A percentile compares a stretch with the other conserved stretches of the same genome.
These are phyloP conservation scores for Pseudocercospora fuligena DNA, from an alignment of 2,329 filamentous ascomycete genomes.

Conservation along the genomic window DNA sequence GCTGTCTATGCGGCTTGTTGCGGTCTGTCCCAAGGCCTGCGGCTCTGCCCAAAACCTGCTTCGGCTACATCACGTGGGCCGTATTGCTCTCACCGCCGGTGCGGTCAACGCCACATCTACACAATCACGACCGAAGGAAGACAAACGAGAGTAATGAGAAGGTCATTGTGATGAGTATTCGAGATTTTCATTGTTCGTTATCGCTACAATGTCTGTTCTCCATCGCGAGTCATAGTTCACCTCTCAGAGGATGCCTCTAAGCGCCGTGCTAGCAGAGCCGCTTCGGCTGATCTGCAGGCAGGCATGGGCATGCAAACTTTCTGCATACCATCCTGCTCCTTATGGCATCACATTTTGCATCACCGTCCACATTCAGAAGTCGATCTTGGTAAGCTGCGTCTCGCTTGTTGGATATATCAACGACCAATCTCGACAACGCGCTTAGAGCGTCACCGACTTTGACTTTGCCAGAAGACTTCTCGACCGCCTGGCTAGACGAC, in stretches of 20 bases:
- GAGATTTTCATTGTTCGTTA: background rate
- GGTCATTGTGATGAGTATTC: background rate
- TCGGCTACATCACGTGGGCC: conserved; percentile 5
- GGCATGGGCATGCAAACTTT: conserved; percentile 5
- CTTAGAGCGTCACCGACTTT: background rate
- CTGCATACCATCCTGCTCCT: background rate
- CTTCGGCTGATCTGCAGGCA: conserved; percentile 4
- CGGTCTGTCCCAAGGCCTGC: background rate
- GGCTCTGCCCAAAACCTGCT: conserved; percentile 2
- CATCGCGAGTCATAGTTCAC: background rate
- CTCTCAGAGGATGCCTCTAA: conserved; percentile 6
- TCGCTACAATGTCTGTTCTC: conserved; percentile 2
- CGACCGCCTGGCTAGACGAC: background rate
- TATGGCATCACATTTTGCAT: background rate
- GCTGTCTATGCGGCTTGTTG: background rate
- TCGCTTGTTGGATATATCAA: background rate
- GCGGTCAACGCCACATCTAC: background rate
- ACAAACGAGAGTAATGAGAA: background rate
- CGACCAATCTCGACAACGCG: background rate
- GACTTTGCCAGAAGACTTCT: background rate
- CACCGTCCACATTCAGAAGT: background rate
- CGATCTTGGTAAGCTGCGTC: background rate
- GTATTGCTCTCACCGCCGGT: conserved; percentile 1
- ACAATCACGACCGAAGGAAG: background rate
- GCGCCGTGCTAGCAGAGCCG: conserved; percentile 7